Evolutionary conservation across 371 early-diverging fungal genomes (phyloP).

Genomic region (Phascolomyces articulosus): DNA sequence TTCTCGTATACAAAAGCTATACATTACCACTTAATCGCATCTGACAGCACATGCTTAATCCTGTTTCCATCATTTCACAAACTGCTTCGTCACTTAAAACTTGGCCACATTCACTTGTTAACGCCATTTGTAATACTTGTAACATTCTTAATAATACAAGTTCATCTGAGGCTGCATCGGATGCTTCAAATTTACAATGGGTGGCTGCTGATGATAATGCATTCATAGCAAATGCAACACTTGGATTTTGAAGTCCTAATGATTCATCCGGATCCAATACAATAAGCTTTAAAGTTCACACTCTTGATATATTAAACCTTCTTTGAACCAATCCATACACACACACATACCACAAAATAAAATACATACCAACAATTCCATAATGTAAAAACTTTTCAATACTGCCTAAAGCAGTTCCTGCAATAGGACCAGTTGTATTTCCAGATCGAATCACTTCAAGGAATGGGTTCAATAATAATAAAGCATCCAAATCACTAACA

Average conservation of each 20-base stretch:
- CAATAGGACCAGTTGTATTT: slow-evolving; percentile 94
- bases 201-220: slow-evolving; percentile 81
- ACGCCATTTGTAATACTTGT: slow-evolving; percentile 74
- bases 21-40: slow-evolving; percentile 82
- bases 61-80: slow-evolving; percentile 96
- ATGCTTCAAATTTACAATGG: slow-evolving; percentile 94
- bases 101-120: slow-evolving; percentile 68
- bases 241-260: slow-evolving; percentile 69
- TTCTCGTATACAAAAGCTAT: background rate
- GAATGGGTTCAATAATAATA: slow-evolving; percentile 85
- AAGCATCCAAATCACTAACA: slow-evolving; percentile 68
- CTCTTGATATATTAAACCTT: no score
- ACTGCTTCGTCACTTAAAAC: slow-evolving; percentile 88
- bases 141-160: slow-evolving; percentile 89
- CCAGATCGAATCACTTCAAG: slow-evolving; percentile 89
- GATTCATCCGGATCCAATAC: no score
- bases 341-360: slow-evolving; percentile 12
- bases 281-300: no score
- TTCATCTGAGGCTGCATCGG: slow-evolving; percentile 92
- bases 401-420: slow-evolving; percentile 85
- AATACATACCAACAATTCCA: slow-evolving; percentile 74
- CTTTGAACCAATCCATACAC: background rate
- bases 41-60: slow-evolving; percentile 95
- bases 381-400: slow-evolving; percentile 89
- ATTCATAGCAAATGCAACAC: slow-evolving; percentile 71